A percentile compares a stretch with the other conserved stretches of the same genome.
These are phyloP conservation scores for Wickerhamiella hasegawae DNA, from an alignment of 805 yeast genomes.

Conservation along the genomic window DNA sequence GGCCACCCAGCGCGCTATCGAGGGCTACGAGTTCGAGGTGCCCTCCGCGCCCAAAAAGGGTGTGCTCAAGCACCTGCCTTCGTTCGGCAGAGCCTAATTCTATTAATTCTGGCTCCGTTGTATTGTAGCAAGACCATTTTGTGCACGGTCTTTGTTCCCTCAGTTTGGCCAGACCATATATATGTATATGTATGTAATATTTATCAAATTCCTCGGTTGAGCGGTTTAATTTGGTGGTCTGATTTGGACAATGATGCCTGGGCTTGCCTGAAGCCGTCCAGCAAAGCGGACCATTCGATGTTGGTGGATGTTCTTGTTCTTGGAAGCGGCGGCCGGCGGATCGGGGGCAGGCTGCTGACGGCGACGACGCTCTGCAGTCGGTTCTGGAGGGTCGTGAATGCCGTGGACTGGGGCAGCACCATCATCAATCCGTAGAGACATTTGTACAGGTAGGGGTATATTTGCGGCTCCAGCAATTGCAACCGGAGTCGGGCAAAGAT, in stretches of 20 bases:
- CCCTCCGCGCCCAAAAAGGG: conserved; percentile 2
- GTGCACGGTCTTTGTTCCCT: too few relatives aligned
- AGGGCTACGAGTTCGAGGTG: conserved; percentile 16
- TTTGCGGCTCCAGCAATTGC: conserved; percentile 77
- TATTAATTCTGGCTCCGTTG: too few relatives aligned
- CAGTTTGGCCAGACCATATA: too few relatives aligned
- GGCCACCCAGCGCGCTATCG: conserved; percentile 14
- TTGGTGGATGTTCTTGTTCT: conserved; percentile 12
- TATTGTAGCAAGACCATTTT: too few relatives aligned
- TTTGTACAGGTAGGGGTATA: conserved; percentile 64
- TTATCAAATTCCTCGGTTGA: too few relatives aligned
- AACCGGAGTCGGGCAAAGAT: conserved; percentile 74
- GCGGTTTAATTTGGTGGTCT: too few relatives aligned
- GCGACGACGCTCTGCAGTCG: conserved; percentile 45
- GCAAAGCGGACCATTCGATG: conserved; percentile 27
- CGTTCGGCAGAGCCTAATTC: too few relatives aligned
- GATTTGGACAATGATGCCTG: neutral
- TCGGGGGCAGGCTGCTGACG: conserved; percentile 23
- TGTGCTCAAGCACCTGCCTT: too few relatives aligned
- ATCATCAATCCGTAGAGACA: conserved; percentile 83
- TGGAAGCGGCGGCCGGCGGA: too few relatives aligned
- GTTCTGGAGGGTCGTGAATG: conserved; percentile 67
- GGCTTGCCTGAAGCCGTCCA: conserved; percentile 29
- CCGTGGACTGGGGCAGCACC: conserved; percentile 87
- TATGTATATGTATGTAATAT: too few relatives aligned